Evolutionary conservation across 257 asterid species (phyloP), one percentile per base, ranked within the genome.

Genomic region (Ilex asprella): DNA sequence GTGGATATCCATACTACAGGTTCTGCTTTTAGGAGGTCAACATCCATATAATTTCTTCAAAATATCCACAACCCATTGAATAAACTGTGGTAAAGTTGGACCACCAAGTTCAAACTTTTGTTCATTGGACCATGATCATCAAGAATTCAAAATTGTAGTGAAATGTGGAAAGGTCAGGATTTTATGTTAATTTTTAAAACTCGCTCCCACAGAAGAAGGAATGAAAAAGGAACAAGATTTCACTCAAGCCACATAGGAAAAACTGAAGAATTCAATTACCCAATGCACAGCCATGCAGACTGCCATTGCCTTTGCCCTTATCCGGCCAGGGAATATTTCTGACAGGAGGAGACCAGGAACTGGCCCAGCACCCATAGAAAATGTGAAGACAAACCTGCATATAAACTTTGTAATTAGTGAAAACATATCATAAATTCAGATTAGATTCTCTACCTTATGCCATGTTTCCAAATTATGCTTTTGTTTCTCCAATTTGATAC

Each of bases 271-370:
- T 66, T 16, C 30, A 73, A 66, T 69, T 88, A 90, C 98, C 96
- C 96, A 91, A 79, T 91, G 96, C 47, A 86, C 89, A 66, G 91
- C 79, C 96, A 86, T 84, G 88, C 98, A 86, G 65, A 86, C 39
- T 64, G 98, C 98, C 96, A 88, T 91, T 59, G 98, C 98, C 76
- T 81, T 88, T 21, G 94, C 96, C 72, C 96, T 84, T 63, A 91
- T 91, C 58, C 95, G 79, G 74, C 88, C 75, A 4, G 98, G 95
- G 57, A 91, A 78, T 72, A 91, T 86, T 83, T 91, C 98, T 5
- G 98, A 88, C 49, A 91, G 81, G 58, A 91, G 91, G 61, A 91
- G 96, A 56, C 91, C 68, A 6, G 98, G 98, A 29, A 91, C 91
- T 12, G 96, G 96, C 7, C 98, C 98, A 64, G 94, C 98, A 27